Percentiles rank a stretch among this genome's conserved stretches.
These are phyloP conservation scores for Globisporangium perplexum DNA, from an alignment of 352 stramenopile genomes.

Conservation along the genomic window DNA sequence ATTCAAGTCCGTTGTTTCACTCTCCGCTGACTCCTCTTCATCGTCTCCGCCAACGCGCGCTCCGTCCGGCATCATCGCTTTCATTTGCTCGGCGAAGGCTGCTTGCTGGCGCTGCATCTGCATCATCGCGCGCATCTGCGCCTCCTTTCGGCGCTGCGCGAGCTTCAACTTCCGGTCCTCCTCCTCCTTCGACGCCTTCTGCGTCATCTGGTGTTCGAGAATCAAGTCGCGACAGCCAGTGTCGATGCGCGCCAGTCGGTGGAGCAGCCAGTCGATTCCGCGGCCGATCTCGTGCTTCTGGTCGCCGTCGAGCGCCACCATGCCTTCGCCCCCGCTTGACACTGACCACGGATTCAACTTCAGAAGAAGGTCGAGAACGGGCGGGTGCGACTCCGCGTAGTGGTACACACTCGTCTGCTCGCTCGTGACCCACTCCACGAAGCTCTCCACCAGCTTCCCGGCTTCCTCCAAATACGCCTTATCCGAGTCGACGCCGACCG, in stretches of 20 bases:
- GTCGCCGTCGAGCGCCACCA: slow-evolving; percentile 66
- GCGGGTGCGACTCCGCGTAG: slow-evolving; percentile 23
- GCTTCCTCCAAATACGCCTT: slow-evolving; percentile 39
- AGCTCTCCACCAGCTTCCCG: slow-evolving; percentile 36
- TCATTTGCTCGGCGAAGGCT: slow-evolving; percentile 76
- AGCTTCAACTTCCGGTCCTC: slow-evolving; percentile 59
- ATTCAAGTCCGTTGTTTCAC: not conserved
- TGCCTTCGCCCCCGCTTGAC: slow-evolving; percentile 39
- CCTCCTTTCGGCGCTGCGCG: slow-evolving; percentile 54
- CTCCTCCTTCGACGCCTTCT: slow-evolving; percentile 59
- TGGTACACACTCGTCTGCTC: slow-evolving; percentile 31
- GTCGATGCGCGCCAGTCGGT: slow-evolving; percentile 50
- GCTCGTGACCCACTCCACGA: slow-evolving; percentile 50
- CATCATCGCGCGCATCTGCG: slow-evolving; percentile 66
- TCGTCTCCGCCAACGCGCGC: slow-evolving; percentile 38
- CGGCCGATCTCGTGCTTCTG: slow-evolving; percentile 82
- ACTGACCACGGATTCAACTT: slow-evolving; percentile 72
- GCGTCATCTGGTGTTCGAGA: slow-evolving; percentile 50
- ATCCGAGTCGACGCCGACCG: slow-evolving; percentile 32
- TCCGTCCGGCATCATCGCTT: slow-evolving; percentile 41
- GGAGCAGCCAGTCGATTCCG: slow-evolving; percentile 74
- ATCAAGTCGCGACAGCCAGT: slow-evolving; percentile 35
- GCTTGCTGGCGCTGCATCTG: slow-evolving; percentile 81
- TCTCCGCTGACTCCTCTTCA: slow-evolving; percentile 22
- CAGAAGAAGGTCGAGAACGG: slow-evolving; percentile 54